Evolutionary conservation across 2,329 filamentous ascomycete genomes (phyloP).

Genomic region (Aspergillus sp.): DNA sequence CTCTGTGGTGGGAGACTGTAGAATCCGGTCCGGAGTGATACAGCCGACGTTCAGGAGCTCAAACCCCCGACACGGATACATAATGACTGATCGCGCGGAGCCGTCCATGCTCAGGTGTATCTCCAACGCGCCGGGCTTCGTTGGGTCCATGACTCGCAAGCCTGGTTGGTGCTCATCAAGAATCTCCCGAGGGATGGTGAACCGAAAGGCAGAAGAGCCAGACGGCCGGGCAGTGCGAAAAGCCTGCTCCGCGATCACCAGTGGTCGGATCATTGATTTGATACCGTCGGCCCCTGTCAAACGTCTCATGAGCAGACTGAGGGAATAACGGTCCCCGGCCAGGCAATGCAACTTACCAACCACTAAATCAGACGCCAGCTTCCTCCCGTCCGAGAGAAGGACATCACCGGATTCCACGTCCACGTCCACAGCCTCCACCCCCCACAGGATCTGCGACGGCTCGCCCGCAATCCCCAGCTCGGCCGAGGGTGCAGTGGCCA

Average conservation of each 20-base stretch:
- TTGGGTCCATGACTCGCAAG: background rate
- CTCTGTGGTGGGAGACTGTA: background rate
- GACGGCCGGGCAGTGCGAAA: conserved; percentile 1
- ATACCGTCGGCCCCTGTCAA: conserved; percentile 10
- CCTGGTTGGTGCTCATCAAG: background rate
- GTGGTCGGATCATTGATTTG: conserved; percentile 6
- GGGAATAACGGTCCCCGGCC: no score
- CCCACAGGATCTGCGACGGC: conserved; percentile 3
- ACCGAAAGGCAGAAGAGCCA: conserved; percentile 7
- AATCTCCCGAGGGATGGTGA: conserved; percentile 5
- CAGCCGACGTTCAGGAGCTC: conserved; percentile 10
- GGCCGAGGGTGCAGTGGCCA: conserved; percentile 4
- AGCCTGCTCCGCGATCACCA: background rate
- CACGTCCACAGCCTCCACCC: background rate
- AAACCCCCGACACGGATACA: conserved; percentile 12
- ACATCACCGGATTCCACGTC: background rate
- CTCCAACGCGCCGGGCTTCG: background rate
- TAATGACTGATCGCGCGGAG: conserved; percentile 3
- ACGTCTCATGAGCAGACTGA: no score
- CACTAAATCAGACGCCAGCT: background rate
- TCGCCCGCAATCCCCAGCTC: conserved; percentile 2
- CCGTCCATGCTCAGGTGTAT: conserved; percentile 6
- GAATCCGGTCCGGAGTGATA: conserved; percentile 7
- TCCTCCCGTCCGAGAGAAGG: background rate
- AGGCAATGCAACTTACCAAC: background rate